Evolutionary conservation across 2,329 filamentous ascomycete genomes (phyloP), one percentile per base, ranked within the genome.

Genomic region (Claviceps humidiphila): DNA sequence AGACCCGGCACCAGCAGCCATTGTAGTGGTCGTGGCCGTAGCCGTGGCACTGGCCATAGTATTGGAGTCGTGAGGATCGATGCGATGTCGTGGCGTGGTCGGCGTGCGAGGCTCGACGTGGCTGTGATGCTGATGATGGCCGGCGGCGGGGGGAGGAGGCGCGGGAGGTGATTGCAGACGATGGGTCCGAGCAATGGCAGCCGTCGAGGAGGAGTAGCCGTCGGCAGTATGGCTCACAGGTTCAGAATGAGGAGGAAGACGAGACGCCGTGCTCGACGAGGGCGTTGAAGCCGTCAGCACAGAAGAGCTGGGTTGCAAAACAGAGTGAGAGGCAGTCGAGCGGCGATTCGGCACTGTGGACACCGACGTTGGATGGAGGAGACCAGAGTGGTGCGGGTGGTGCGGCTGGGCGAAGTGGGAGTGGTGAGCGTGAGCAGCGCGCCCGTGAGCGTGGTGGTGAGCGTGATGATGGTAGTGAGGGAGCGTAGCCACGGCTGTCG

Each of bases 401-500:
- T 48, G 50, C 41, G 49, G 39, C 9, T 42, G 30, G 30, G 4
- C 30, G 49, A 26, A 53, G 42, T 50, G 46, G n/a, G 46, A 37
- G 26, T 49, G 49, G 46, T 54, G 52, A 20, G 50, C 41, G 49
- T 51, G 44, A 14, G 67, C 61, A 47, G 46, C 34, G 47, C 41
- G 47, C 5, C 9, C 38, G 57, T 50, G 51, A 13, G 50, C 44
- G 50, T 78, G 76, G 68, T 82, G 24, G 14, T 17, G 43, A 24
- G 16, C 5, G 24, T 45, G 43, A 1, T 26, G 26, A 9, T 30
- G 79, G 68, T 84, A 82, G 62, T 78, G 80, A 65, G 82, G 82
- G 64, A 87, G 75, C 59, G 82, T 85, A 63, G 82, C 82, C 67
- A 84, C 85, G 62, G 83, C 84, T 63, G 83, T 85, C 56, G 85